phyloP scores from a whole-genome alignment of 495 filamentous ascomycete species.

The Bryoglossum gracile region DNA sequence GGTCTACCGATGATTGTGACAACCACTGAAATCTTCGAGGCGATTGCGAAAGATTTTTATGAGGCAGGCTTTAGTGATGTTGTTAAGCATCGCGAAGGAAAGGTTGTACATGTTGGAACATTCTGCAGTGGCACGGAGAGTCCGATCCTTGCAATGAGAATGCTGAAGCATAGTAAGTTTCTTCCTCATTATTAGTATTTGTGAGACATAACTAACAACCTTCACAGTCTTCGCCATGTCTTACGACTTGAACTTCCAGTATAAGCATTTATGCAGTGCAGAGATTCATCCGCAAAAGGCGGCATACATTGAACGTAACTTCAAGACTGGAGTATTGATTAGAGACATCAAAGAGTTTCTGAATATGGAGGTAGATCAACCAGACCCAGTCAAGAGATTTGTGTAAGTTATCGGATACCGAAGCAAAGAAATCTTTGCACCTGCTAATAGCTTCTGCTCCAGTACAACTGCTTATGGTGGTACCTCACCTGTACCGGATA shows the following conservation, averaged over 20 bases:
- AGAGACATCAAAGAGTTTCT: conserved; percentile 62
- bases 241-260: conserved; percentile 44
- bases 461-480: conserved; percentile 70
- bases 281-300: conserved; percentile 78
- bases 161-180: conserved; percentile 16
- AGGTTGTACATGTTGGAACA: too few relatives aligned
- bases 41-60: too few relatives aligned
- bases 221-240: too few relatives aligned
- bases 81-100: too few relatives aligned
- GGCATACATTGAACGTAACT: conserved; percentile 73
- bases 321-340: conserved; percentile 55
- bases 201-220: too few relatives aligned
- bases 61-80: too few relatives aligned
- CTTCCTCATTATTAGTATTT: too few relatives aligned
- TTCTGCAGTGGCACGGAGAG: conserved; percentile 81
- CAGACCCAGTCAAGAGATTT: too few relatives aligned
- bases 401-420: conserved; percentile 4
- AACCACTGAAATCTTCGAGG: too few relatives aligned
- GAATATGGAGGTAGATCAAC: too few relatives aligned
- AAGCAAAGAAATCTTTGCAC: too few relatives aligned
- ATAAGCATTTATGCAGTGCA: conserved; percentile 68
- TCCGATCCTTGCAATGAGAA: conserved; percentile 60
- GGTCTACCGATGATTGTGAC: too few relatives aligned
- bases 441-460: conserved; percentile 20
- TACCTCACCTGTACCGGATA: conserved; percentile 45